Evolutionary conservation across 164 flowering plant species (phyloP), one percentile per base, ranked within the genome.

Genomic region (Euptelea pleiosperma): DNA sequence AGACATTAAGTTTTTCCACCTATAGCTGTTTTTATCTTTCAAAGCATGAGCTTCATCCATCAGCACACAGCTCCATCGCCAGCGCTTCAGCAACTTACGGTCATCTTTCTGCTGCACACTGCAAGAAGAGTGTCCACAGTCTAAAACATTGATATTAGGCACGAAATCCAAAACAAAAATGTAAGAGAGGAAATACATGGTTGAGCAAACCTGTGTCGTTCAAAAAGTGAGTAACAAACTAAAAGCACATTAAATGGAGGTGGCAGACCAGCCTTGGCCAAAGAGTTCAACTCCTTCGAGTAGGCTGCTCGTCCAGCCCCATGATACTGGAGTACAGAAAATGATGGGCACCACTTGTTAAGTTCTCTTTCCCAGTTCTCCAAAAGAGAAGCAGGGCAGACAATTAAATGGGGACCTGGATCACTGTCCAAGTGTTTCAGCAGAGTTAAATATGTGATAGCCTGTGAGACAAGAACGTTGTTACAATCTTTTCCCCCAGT

Each of bases 41-140:
- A 92, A 79, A 52, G 91, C 96, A 89, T 92, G 98, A 60, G 98
- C 96, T 69, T 92, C 98, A 72, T 92, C 98, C 96, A 92, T 87
- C 57, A 92, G 62, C 49, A 92, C 91, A 68, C 98, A 92, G 72
- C 91, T 92, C 98, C 98, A 92, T 31, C 61, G 65, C 93, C 87
- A 92, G 6, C 85, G 86, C 65, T 77, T 92, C 58, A 92, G 77
- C 57, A 82, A 59, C 74, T 83, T 92, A 34, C 98, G 98, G 52
- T 92, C 96, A 64, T 92, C 98, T 75, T 89, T 92, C 75, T 92
- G 98, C 75, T 92, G 98, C 37, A 25, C 73, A 73, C 98, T 92
- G 79, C 40, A 71, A 45, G 3, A 63, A 34, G 18, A 37, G 56
- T 14, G 2, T 35, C 5, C 4, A 15, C 3, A 18, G 50, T 9